phyloP scores from a whole-genome alignment of 163 green algal genomes.

The Trebouxiophyceae sp. region DNA sequence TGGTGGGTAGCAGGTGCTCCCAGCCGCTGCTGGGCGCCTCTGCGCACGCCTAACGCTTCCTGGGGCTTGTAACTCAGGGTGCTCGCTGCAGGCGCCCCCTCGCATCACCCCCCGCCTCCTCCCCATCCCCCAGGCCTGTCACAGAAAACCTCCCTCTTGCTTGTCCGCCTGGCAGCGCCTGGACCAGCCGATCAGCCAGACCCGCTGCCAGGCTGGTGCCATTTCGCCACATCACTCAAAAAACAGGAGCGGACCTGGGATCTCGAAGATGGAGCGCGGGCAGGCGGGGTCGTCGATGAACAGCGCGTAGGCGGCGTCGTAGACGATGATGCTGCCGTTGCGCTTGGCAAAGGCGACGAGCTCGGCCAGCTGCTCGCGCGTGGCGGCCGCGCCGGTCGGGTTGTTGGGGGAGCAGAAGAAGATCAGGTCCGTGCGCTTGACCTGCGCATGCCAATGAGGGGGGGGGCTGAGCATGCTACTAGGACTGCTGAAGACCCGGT shows the following conservation, averaged over 20 bases:
- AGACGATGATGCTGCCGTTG: constrained; percentile 95
- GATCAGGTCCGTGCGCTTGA: constrained; percentile 87
- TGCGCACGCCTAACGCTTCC: too few species aligned
- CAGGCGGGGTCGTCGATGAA: constrained; percentile 94
- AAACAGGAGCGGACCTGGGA: constrained; percentile 55
- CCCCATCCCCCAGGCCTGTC: too few species aligned
- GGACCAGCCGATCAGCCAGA: neutral
- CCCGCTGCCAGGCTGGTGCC: neutral
- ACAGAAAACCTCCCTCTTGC: too few species aligned
- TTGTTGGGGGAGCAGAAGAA: constrained; percentile 99
- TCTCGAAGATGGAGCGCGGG: constrained; percentile 96
- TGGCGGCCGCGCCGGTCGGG: constrained; percentile 87
- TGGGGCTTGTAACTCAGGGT: too few species aligned
- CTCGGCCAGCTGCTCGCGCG: constrained; percentile 80
- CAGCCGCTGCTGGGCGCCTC: too few species aligned
- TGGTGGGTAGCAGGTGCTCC: neutral
- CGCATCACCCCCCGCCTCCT: too few species aligned
- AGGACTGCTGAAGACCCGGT: too few species aligned
- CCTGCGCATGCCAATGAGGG: constrained; percentile 28
- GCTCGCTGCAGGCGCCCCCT: too few species aligned
- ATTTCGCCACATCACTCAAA: neutral
- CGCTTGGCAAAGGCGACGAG: constrained; percentile 79
- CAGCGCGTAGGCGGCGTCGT: constrained; percentile 95
- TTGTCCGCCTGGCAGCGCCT: too few species aligned
- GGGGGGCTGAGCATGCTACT: too few species aligned